Evolutionary conservation across 2,329 filamentous ascomycete species (phyloP).

Genomic region (Talaromyces pinophilus): DNA sequence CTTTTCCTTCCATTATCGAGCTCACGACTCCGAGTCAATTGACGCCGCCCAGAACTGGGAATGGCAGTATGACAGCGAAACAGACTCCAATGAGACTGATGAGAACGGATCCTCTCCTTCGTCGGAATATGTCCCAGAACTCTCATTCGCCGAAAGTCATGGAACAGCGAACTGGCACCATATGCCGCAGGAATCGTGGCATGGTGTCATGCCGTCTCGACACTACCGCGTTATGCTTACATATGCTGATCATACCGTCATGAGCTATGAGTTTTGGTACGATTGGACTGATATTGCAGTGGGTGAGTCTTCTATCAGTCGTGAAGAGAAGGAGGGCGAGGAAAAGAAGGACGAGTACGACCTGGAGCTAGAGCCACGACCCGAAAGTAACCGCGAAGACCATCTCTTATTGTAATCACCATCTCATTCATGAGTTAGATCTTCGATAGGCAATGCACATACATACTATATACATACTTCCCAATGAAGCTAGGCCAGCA

Average conservation of each 20-base stretch:
- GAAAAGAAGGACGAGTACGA: background rate
- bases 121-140: slow-evolving; percentile 4
- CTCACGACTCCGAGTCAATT: slow-evolving; percentile 13
- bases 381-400: background rate
- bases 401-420: background rate
- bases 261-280: slow-evolving; percentile 61
- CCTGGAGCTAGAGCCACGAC: background rate
- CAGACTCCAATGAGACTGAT: background rate
- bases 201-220: slow-evolving; percentile 44
- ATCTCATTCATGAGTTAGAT: background rate
- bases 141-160: slow-evolving; percentile 39
- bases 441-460: slow-evolving; percentile 1
- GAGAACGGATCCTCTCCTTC: slow-evolving; percentile 10
- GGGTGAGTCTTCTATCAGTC: slow-evolving; percentile 6
- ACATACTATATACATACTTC: slow-evolving; percentile 7
- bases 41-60: background rate
- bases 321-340: background rate
- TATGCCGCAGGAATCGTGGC: slow-evolving; percentile 42
- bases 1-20: slow-evolving; percentile 29
- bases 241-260: slow-evolving; percentile 57
- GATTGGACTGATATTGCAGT: slow-evolving; percentile 35
- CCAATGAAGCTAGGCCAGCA: background rate
- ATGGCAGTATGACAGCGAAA: slow-evolving; percentile 14
- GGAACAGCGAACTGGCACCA: slow-evolving; percentile 36
- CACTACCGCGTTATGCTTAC: slow-evolving; percentile 57